Conservation (phyloP, 768 basidiomycete genomes). For the Leccinum longicurvipes region DNA sequence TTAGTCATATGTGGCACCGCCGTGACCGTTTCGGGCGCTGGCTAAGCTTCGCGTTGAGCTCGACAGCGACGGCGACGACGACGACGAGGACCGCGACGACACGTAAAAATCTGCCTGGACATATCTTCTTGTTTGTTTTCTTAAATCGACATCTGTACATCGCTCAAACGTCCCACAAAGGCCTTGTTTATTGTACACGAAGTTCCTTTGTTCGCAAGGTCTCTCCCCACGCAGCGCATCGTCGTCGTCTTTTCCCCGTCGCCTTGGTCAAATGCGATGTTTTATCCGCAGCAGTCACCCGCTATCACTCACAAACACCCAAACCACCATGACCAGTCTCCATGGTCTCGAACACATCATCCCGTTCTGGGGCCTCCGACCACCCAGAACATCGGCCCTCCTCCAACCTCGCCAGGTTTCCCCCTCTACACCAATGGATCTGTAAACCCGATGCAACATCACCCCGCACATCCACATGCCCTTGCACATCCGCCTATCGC, state of each 20-base stretch:
- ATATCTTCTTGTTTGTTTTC: slow-evolving; percentile 17
- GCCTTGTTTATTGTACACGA: slow-evolving; percentile 1
- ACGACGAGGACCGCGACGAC: slow-evolving; percentile 12
- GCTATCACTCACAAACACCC: slow-evolving; percentile 75
- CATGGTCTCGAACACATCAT: slow-evolving; percentile 66
- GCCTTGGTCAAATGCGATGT: slow-evolving; percentile 55
- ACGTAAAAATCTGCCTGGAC: slow-evolving; percentile 14
- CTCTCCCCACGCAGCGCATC: slow-evolving; percentile 2
- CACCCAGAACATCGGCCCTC: slow-evolving; percentile 50
- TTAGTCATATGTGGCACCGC: slow-evolving; percentile 21
- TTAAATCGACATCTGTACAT: slow-evolving; percentile 14
- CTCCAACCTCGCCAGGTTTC: slow-evolving; percentile 71
- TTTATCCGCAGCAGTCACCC: slow-evolving; percentile 82
- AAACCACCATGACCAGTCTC: slow-evolving; percentile 70
- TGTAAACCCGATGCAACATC: slow-evolving; percentile 59
- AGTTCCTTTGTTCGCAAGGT: slow-evolving; percentile 10
- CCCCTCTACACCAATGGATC: slow-evolving; percentile 71
- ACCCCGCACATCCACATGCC: slow-evolving; percentile 54
- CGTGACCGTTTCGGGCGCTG: slow-evolving; percentile 28
- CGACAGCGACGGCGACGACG: slow-evolving; percentile 16
- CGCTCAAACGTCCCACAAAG: neutral
- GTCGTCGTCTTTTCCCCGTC: slow-evolving; percentile 6
- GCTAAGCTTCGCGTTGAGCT: slow-evolving; percentile 16
- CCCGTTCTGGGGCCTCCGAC: slow-evolving; percentile 47
- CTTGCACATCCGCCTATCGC: slow-evolving; percentile 47